phyloP scores from a whole-genome alignment of 768 basidiomycete genomes.

The Cyathus striatus region DNA sequence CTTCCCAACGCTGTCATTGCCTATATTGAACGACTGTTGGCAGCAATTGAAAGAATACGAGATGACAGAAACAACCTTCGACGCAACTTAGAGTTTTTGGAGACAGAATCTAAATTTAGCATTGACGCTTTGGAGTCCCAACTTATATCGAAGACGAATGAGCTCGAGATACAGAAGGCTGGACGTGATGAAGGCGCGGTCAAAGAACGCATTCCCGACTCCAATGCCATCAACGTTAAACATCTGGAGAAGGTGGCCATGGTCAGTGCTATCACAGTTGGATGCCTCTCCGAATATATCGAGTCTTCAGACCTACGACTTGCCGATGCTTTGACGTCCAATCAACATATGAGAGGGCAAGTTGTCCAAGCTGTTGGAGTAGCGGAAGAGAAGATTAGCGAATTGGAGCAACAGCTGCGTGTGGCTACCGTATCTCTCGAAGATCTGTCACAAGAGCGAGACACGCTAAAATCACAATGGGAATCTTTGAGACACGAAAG shows the following conservation, averaged over 20 bases:
- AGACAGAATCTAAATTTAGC: constrained; percentile 61
- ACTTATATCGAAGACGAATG: constrained; percentile 22
- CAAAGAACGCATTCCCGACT: constrained; percentile 15
- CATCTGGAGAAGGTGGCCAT: constrained; percentile 26
- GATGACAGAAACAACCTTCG: constrained; percentile 59
- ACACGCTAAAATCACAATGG: constrained; percentile 29
- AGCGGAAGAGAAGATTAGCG: constrained; percentile 17
- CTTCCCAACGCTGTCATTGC: too few relatives aligned
- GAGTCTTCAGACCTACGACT: not conserved
- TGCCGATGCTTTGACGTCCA: not conserved
- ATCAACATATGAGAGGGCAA: too few relatives aligned
- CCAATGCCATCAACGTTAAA: constrained; percentile 10
- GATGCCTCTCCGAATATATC: constrained; percentile 25
- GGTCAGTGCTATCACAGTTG: constrained; percentile 32
- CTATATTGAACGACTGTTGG: constrained; percentile 57
- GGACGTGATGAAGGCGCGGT: constrained; percentile 25
- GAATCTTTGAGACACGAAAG: constrained; percentile 24
- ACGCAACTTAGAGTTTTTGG: constrained; percentile 62
- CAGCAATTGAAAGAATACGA: constrained; percentile 63
- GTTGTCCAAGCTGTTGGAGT: constrained; percentile 1
- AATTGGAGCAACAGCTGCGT: constrained; percentile 27
- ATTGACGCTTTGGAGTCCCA: constrained; percentile 54
- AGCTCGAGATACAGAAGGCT: constrained; percentile 15
- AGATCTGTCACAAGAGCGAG: constrained; percentile 27
- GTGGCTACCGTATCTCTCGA: constrained; percentile 27